Conservation (phyloP, 1,284 basidiomycete genomes). For the Pulveroboletus sp. region DNA sequence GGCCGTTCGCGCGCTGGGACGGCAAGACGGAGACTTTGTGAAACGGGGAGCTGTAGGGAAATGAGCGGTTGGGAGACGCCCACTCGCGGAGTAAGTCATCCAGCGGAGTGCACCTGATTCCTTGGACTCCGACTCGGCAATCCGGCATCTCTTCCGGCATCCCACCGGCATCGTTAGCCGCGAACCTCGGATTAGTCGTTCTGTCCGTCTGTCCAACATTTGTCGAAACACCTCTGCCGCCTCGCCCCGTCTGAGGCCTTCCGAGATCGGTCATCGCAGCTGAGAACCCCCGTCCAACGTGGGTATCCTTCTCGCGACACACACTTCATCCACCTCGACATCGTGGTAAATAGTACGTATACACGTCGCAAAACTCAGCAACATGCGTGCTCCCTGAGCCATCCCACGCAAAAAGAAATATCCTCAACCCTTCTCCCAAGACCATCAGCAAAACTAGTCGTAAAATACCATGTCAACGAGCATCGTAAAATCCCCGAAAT, state of each 20-base stretch:
- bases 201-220: too few species aligned
- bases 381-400: conserved; percentile 13
- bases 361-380: conserved; percentile 4
- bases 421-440: neutral
- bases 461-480: conserved; percentile 21
- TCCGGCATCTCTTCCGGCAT: conserved; percentile 28
- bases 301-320: neutral
- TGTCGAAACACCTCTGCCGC: too few species aligned
- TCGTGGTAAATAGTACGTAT: conserved; percentile 24
- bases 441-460: conserved; percentile 1
- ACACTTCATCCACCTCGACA: neutral
- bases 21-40: conserved; percentile 13
- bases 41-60: conserved; percentile 30
- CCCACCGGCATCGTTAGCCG: conserved; percentile 25
- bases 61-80: conserved; percentile 34
- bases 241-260: too few species aligned
- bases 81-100: conserved; percentile 34
- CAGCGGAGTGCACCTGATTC: conserved; percentile 30
- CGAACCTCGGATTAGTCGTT: conserved; percentile 31
- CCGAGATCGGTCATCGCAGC: too few species aligned
- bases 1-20: conserved; percentile 12
- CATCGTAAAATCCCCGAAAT: conserved; percentile 19
- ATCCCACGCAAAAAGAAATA: conserved; percentile 25
- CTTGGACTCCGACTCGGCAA: conserved; percentile 36
- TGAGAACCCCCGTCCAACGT: too few species aligned